Conservation (phyloP, 2,329 filamentous ascomycete genomes). For the Seiridium unicorne region DNA sequence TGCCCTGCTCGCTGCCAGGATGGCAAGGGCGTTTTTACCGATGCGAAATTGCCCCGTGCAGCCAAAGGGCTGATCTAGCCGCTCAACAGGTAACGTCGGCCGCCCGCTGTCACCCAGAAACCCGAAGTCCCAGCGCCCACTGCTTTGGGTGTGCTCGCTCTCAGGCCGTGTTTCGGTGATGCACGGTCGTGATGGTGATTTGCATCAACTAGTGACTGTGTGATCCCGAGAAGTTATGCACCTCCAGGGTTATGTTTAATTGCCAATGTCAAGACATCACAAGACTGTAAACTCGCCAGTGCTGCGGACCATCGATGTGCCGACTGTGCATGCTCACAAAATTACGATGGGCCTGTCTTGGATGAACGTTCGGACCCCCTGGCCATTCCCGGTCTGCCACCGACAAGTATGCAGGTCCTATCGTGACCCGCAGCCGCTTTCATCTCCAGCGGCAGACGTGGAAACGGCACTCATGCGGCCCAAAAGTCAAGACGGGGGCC, state of each 20-base stretch:
- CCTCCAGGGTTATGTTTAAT: not conserved
- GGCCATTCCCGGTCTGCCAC: not conserved
- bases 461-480: not conserved
- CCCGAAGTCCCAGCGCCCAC: not conserved
- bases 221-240: slow-evolving; percentile 1
- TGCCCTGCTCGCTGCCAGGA: not conserved
- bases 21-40: slow-evolving; percentile 2
- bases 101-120: not conserved
- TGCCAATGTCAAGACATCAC: not conserved
- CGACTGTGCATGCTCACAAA: not conserved
- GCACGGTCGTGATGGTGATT: not conserved
- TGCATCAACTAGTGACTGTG: not conserved
- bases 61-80: slow-evolving; percentile 13
- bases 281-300: not conserved
- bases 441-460: not conserved
- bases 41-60: slow-evolving; percentile 12
- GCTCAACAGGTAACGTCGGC: slow-evolving; percentile 15
- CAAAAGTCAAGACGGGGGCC: no score
- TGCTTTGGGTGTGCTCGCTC: not conserved
- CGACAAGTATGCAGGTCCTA: not conserved
- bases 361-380: not conserved
- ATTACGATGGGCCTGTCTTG: not conserved
- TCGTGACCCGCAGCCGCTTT: not conserved
- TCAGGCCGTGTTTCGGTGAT: not conserved
- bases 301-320: not conserved